Percentiles rank a stretch among this genome's conserved stretches.
phyloP scores from a whole-genome alignment of 495 filamentous ascomycete genomes.

The Apodospora peruviana region DNA sequence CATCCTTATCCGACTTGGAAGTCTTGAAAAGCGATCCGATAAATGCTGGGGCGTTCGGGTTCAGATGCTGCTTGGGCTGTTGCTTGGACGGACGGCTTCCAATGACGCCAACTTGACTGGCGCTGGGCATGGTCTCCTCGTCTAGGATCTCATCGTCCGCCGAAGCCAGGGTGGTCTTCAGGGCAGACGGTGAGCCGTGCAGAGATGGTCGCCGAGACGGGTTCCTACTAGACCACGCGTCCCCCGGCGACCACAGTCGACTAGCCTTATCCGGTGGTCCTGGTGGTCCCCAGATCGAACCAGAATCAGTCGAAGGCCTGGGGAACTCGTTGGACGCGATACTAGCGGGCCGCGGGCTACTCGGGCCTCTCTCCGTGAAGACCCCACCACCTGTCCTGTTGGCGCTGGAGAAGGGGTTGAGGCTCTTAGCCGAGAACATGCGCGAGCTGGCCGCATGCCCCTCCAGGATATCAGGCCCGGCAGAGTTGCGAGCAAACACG shows the following conservation, averaged over 20 bases:
- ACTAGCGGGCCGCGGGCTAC: conserved; percentile 71
- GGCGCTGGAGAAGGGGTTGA: conserved; percentile 64
- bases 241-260: conserved; percentile 39
- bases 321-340: conserved; percentile 76
- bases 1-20: conserved; percentile 31
- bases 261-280: conserved; percentile 23
- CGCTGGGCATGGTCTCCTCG: conserved; percentile 35
- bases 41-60: conserved; percentile 48
- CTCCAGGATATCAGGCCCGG: conserved; percentile 35
- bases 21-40: conserved; percentile 40
- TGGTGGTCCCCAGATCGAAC: conserved; percentile 41
- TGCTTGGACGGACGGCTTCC: conserved; percentile 47
- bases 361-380: conserved; percentile 59
- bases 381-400: conserved; percentile 63
- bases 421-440: conserved; percentile 33
- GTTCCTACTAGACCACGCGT: conserved; percentile 39
- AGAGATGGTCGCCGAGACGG: conserved; percentile 42
- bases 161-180: conserved; percentile 45
- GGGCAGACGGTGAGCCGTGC: conserved; percentile 42
- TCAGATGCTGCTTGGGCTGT: conserved; percentile 31
- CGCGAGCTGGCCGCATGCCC: conserved; percentile 25
- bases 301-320: conserved; percentile 74
- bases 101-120: conserved; percentile 45
- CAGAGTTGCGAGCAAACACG: conserved; percentile 52
- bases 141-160: conserved; percentile 47